A percentile compares a stretch with the other conserved stretches of the same genome.
Conservation (phyloP, 768 basidiomycete species). For the Lactifluus subvellereus region DNA sequence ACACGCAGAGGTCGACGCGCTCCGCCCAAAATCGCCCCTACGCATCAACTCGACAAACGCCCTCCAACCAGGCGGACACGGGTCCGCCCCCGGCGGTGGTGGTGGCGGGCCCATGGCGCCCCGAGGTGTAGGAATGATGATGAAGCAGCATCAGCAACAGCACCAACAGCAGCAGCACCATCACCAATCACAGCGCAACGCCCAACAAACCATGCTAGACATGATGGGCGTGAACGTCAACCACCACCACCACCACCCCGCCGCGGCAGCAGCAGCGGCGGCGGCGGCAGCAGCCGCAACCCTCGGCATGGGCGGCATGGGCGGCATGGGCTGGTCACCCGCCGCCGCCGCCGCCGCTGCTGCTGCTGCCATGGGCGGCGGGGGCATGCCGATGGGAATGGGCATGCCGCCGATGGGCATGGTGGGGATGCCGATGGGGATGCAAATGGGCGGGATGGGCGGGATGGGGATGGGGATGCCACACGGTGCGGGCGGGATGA, state of each 20-base stretch:
- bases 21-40: conserved; percentile 82
- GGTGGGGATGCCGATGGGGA: conserved; percentile 10
- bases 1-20: conserved; percentile 62
- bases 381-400: conserved; percentile 14
- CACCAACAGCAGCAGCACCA: neutral
- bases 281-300: neutral
- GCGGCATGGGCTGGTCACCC: conserved; percentile 16
- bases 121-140: neutral
- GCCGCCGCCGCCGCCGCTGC: too few species aligned
- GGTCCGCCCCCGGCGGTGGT: conserved; percentile 9
- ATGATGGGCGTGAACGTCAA: conserved; percentile 17
- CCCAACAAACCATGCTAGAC: neutral
- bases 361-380: too few species aligned
- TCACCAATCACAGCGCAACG: neutral
- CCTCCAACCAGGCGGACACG: conserved; percentile 1
- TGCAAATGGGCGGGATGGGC: conserved; percentile 17
- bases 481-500: neutral
- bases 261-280: neutral
- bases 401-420: conserved; percentile 23
- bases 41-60: conserved; percentile 33
- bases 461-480: conserved; percentile 23
- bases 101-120: conserved; percentile 10
- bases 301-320: conserved; percentile 27
- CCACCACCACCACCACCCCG: neutral
- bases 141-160: neutral